Percentiles rank a stretch among this genome's conserved stretches.
phyloP scores from a whole-genome alignment of 2,329 filamentous ascomycete genomes.

The Fusarium armeniacum region DNA sequence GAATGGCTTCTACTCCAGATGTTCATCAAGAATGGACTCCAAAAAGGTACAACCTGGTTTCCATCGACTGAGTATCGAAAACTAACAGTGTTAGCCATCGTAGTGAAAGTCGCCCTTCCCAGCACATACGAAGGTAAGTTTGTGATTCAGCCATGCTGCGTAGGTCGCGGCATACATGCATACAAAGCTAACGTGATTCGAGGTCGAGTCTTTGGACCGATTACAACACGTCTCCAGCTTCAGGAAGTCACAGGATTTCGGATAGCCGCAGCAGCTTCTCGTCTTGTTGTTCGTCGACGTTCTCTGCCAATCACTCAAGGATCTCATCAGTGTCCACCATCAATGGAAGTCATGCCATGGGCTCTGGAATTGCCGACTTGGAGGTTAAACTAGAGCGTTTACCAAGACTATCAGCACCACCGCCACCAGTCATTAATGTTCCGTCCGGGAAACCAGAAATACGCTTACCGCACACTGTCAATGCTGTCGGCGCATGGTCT shows the following conservation, averaged over 20 bases:
- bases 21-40: slow-evolving; percentile 42
- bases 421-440: slow-evolving; percentile 20
- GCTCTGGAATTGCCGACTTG: slow-evolving; percentile 55
- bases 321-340: slow-evolving; percentile 68
- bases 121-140: slow-evolving; percentile 44
- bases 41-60: slow-evolving; percentile 36
- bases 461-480: slow-evolving; percentile 21
- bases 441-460: slow-evolving; percentile 25
- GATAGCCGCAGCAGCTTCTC: slow-evolving; percentile 68
- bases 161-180: not conserved
- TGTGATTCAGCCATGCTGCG: not conserved
- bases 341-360: slow-evolving; percentile 57
- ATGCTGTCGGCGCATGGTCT: slow-evolving; percentile 11
- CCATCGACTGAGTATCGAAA: not conserved
- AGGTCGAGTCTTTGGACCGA: slow-evolving; percentile 47
- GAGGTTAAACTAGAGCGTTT: slow-evolving; percentile 55
- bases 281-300: slow-evolving; percentile 62
- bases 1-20: slow-evolving; percentile 44
- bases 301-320: slow-evolving; percentile 64
- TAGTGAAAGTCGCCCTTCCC: slow-evolving; percentile 39
- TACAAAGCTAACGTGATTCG: slow-evolving; percentile 23
- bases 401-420: slow-evolving; percentile 41
- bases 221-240: slow-evolving; percentile 25
- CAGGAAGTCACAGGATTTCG: slow-evolving; percentile 55
- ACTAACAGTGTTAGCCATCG: slow-evolving; percentile 14